Base-by-base conservation (phyloP, 2,329 filamentous ascomycete genomes). In the Tolypocladium nubicola region DNA sequence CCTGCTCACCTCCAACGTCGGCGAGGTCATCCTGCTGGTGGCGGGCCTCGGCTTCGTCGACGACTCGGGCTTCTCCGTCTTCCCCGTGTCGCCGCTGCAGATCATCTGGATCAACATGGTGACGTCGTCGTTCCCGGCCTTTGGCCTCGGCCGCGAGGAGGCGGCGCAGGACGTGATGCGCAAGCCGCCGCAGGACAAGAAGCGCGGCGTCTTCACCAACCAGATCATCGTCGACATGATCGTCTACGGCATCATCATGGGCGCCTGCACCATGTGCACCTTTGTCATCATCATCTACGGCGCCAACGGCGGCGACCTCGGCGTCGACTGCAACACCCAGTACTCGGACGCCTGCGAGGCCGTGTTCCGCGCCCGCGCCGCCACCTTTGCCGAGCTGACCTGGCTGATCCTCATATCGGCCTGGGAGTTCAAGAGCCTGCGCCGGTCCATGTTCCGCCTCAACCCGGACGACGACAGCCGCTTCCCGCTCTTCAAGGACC, bases 101-200 rank as follows among this genome's bases (percentile, higher is more conserved):
- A 93, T 96, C 61, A 81, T 96, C 59, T 96, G 90, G 90, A 90
- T 96, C 70, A 96, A 96, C 72, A 93, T 96, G 88, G 82, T 94
- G 57, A 96, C 91, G 0, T 93, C 89, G 45, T 89, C 87, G 1
- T 84, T 94, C 70, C 90, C 90, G 1, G 91, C 92, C 58, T 94
- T 96, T 75, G 91, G 90, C 49, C 82, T 96, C 1, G 90, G 90
- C 23, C 87, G 90, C 63, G 90, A 96, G 71, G 75, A 79, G 50
- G 89, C 89, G 0, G 83, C 86, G 0, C 79, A 82, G 2, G 88
- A 93, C 67, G 86, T 96, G 60, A 90, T 96, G 82, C 76, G 80
- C 61, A 86, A 90, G 55, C 89, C 89, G 9, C 91, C 91, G 0
- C 89, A 93, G 61, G 80, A 87, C 71, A 79, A 79, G 70, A 73